phyloP scores from a whole-genome alignment of 176 grass and related monocot species.

The Pharus latifolius region DNA sequence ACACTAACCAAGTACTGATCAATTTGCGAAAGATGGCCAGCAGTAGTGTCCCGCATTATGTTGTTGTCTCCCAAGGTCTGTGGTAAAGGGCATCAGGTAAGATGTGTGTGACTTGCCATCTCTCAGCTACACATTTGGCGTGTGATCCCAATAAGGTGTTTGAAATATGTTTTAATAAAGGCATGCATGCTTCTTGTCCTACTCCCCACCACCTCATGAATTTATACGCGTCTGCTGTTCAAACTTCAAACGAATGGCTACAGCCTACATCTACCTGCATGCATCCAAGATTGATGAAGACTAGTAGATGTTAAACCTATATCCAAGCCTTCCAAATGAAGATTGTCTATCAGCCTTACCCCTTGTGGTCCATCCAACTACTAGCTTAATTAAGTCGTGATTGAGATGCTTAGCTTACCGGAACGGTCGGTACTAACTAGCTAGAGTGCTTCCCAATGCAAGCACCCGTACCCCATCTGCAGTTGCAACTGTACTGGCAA shows the following conservation, averaged over 20 bases:
- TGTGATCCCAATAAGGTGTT: slow-evolving; percentile 1
- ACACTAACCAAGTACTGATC: too few species aligned
- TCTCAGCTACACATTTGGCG: neutral
- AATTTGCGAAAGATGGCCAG: too few species aligned
- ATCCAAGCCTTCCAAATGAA: neutral
- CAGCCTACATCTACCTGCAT: too few species aligned
- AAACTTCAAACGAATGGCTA: too few species aligned
- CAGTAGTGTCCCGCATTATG: too few species aligned
- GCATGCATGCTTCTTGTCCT: neutral
- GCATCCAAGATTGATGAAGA: too few species aligned
- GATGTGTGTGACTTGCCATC: neutral
- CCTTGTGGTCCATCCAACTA: neutral
- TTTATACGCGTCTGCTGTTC: neutral
- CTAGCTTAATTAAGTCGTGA: neutral
- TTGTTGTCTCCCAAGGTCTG: too few species aligned
- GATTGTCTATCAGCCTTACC: neutral
- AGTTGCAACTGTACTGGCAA: too few species aligned
- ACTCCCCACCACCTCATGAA: neutral
- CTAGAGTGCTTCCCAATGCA: too few species aligned
- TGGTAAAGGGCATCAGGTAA: neutral
- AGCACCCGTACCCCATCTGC: too few species aligned
- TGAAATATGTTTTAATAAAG: neutral
- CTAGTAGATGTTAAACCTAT: neutral
- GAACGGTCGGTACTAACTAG: too few species aligned
- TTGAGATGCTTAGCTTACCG: too few species aligned